phyloP scores from a whole-genome alignment of 1,284 basidiomycete genomes.

The Austroboletus novae-zelandiae region DNA sequence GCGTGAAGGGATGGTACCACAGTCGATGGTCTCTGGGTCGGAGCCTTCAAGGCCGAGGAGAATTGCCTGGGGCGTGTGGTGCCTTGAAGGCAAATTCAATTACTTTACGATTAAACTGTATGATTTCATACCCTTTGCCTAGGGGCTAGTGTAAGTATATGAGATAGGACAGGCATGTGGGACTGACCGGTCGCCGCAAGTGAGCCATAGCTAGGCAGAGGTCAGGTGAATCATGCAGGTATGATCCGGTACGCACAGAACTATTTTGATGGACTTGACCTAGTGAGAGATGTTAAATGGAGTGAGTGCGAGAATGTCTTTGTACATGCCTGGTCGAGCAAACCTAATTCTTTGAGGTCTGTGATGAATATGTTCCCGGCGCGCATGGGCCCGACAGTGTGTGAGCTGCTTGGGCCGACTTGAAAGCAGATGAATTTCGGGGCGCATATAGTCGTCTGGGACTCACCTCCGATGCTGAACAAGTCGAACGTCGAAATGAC shows the following conservation, averaged over 20 bases:
- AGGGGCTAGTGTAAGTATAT: slow-evolving; percentile 27
- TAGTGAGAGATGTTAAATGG: slow-evolving; percentile 27
- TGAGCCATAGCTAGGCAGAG: slow-evolving; percentile 63
- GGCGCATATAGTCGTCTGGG: background rate
- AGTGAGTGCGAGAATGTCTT: background rate
- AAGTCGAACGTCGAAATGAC: slow-evolving; percentile 93
- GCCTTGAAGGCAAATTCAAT: slow-evolving; percentile 46
- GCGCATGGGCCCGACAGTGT: slow-evolving; percentile 90
- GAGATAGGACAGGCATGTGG: background rate
- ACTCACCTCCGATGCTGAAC: slow-evolving; percentile 85
- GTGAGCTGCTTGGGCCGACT: slow-evolving; percentile 61
- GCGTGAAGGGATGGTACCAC: slow-evolving; percentile 71
- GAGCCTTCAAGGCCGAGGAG: slow-evolving; percentile 88
- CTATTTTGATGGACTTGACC: slow-evolving; percentile 82
- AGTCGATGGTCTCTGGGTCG: slow-evolving; percentile 84
- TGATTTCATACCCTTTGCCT: slow-evolving; percentile 71
- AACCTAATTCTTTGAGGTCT: slow-evolving; percentile 68
- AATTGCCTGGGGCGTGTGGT: slow-evolving; percentile 93
- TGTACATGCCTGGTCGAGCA: slow-evolving; percentile 64
- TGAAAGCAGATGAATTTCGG: slow-evolving; percentile 1
- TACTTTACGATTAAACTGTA: background rate
- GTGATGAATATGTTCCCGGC: slow-evolving; percentile 85
- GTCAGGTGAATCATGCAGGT: background rate
- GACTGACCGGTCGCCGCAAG: slow-evolving; percentile 70
- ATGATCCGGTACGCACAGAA: slow-evolving; percentile 53